Percentiles rank a stretch among this genome's conserved stretches.
phyloP scores from a whole-genome alignment of 2,329 filamentous ascomycete genomes.

The Aureobasidium sp. region DNA sequence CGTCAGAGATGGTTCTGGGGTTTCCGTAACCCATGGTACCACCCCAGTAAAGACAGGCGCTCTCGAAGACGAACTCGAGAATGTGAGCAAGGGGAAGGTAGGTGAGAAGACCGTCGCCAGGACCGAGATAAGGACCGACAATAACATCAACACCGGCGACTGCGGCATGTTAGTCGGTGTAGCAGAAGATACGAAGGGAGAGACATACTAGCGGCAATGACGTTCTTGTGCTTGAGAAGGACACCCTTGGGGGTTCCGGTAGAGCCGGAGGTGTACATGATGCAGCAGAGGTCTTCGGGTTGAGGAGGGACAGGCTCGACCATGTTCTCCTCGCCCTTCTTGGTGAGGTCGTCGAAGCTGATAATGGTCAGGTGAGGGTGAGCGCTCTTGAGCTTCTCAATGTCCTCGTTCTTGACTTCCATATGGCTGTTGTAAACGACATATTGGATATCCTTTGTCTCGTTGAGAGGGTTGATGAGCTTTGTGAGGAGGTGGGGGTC shows the following conservation, averaged over 20 bases:
- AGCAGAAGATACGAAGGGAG: not conserved
- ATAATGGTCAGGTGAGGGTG: slow-evolving; percentile 44
- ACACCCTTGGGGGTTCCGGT: slow-evolving; percentile 87
- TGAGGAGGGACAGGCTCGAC: slow-evolving; percentile 62
- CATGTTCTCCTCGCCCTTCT: slow-evolving; percentile 55
- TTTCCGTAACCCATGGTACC: slow-evolving; percentile 90
- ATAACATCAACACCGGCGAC: slow-evolving; percentile 72
- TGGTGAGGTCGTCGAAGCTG: slow-evolving; percentile 48
- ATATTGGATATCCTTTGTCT: slow-evolving; percentile 46
- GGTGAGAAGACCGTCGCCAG: slow-evolving; percentile 70
- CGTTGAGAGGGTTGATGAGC: slow-evolving; percentile 45
- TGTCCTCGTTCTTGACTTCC: slow-evolving; percentile 42
- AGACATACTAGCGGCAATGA: slow-evolving; percentile 64
- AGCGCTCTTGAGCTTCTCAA: slow-evolving; percentile 45
- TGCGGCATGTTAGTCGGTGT: slow-evolving; percentile 18
- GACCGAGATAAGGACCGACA: slow-evolving; percentile 68
- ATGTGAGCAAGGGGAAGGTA: slow-evolving; percentile 95
- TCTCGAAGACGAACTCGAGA: slow-evolving; percentile 93
- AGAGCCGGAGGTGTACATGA: slow-evolving; percentile 77
- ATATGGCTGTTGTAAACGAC: slow-evolving; percentile 49
- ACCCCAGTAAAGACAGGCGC: slow-evolving; percentile 79
- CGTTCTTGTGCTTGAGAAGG: slow-evolving; percentile 67
- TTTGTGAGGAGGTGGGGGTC: slow-evolving; percentile 63
- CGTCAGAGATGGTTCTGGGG: slow-evolving; percentile 77
- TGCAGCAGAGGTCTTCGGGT: slow-evolving; percentile 71